Percentiles rank a stretch among this genome's conserved stretches.
These are phyloP conservation scores for Sequoiadendron giganteum DNA, from an alignment of 75 land plant genomes.

Conservation along the genomic window DNA sequence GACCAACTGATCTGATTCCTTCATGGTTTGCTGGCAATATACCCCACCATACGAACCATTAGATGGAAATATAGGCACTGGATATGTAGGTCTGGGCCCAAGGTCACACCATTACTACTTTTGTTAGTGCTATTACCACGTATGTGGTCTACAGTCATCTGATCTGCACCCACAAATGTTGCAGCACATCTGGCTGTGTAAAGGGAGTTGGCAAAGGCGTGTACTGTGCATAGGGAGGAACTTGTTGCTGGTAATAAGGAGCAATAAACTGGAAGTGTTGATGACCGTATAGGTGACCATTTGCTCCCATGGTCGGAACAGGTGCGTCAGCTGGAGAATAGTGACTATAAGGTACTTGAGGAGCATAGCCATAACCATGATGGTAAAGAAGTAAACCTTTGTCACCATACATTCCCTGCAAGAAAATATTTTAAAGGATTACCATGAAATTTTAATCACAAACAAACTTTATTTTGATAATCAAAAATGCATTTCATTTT, in stretches of 20 bases:
- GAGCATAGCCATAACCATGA: conserved; percentile 60
- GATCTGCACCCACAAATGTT: conserved; percentile 39
- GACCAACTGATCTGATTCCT: too few species aligned
- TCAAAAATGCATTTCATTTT: background rate
- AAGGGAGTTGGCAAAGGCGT: conserved; percentile 23
- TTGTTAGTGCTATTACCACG: conserved; percentile 29
- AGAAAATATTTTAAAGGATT: too few species aligned
- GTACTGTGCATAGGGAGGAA: conserved; percentile 44
- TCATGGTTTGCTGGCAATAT: too few species aligned
- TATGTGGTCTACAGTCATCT: conserved; percentile 37
- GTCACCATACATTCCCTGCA: too few species aligned
- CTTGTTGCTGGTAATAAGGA: conserved; percentile 56
- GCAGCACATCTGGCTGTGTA: conserved; percentile 34
- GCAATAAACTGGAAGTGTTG: conserved; percentile 64
- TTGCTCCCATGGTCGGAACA: conserved; percentile 34
- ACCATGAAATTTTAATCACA: too few species aligned
- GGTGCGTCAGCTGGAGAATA: conserved; percentile 51
- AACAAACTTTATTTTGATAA: background rate
- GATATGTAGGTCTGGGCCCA: conserved; percentile 36
- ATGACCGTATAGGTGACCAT: conserved; percentile 70
- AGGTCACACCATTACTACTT: conserved; percentile 36
- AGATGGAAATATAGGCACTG: too few species aligned
- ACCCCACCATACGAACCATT: too few species aligned
- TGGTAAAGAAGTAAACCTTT: conserved; percentile 49
- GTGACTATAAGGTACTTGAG: conserved; percentile 55